Base-by-base conservation (phyloP, 2,329 filamentous ascomycete species). In the Epicoccum sorghinum region DNA sequence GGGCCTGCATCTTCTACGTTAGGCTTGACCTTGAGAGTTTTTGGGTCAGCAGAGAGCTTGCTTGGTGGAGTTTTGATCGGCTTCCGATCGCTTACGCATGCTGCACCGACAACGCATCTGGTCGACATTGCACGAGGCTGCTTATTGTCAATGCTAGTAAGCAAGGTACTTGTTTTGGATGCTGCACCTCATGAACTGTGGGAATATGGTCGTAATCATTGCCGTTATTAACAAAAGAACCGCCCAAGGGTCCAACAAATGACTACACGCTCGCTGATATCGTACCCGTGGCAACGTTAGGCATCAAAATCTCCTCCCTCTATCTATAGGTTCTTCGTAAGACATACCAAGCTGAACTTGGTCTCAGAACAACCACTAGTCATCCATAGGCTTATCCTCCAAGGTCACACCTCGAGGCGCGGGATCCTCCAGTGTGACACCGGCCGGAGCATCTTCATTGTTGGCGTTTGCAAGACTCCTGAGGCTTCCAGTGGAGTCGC, bases 381-480 rank as follows among this genome's bases (percentile, higher is more conserved):
- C 87, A 75, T 91, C 87, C 87, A 91, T 90, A n/a, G 89, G 86
- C 75, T 84, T 87, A 72, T 92, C 89, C 67, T 86, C 85, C 67
- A 92, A 78, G 62, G 86, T 87, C 37, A 91, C 88, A 6, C 87
- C 85, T 45, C 78, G 73, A 40, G 68, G 64, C 49, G 72, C 72
- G 43, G 59, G 52, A 5, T 74, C 75, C 64, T 86, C 85, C 65
- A 91, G 78, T 62, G 86, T 87, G 32, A 91, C 87, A 4, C 86
- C 84, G 37, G 75, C 72, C 40, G 63, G 61, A 54, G 68, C 70
- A 46, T 58, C 52, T 12, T 71, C 73, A 76, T 40, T 47, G 23
- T 72, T 58, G 77, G 74, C 37, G 41, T 44, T 50, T 72, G 65
- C 68, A 55, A 74, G 60, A 39, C 72, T 74, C 23, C 69, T 72